Percentiles rank a stretch among this genome's conserved stretches.
Conservation (phyloP, 805 yeast genomes). For the Lipomyces oligophaga region DNA sequence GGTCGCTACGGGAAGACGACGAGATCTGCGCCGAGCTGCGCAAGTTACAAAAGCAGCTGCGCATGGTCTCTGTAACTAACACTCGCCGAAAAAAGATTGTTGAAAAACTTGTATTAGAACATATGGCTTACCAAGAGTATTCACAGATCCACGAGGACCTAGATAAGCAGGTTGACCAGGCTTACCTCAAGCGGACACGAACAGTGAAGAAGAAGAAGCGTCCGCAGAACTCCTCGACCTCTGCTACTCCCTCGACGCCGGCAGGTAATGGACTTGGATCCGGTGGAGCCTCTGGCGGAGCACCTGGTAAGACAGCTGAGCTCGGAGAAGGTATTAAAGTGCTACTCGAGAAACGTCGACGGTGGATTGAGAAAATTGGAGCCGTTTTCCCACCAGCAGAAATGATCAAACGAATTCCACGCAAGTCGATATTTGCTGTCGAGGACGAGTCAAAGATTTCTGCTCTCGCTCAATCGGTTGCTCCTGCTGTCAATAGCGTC, state of each 20-base stretch:
- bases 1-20: constrained; percentile 75
- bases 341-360: constrained; percentile 73
- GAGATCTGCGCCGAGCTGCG: constrained; percentile 86
- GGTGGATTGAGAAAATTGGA: constrained; percentile 90
- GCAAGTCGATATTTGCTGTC: constrained; percentile 50
- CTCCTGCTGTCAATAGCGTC: no score
- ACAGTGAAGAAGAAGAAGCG: constrained; percentile 64
- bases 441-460: not conserved
- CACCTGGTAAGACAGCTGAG: constrained; percentile 39
- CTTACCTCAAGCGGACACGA: constrained; percentile 76
- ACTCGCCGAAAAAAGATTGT: constrained; percentile 61
- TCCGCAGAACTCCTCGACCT: constrained; percentile 6
- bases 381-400: constrained; percentile 67
- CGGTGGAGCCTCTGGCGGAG: constrained; percentile 31
- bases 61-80: constrained; percentile 58
- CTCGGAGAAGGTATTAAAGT: constrained; percentile 70
- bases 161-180: constrained; percentile 95
- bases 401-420: constrained; percentile 73
- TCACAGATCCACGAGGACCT: constrained; percentile 84
- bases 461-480: no score
- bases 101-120: constrained; percentile 74
- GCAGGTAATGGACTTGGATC: constrained; percentile 22
- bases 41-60: constrained; percentile 62
- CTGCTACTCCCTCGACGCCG: constrained; percentile 4
- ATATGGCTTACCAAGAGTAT: constrained; percentile 93